phyloP scores from a whole-genome alignment of 1,284 basidiomycete genomes.

The Violaceomyces palustris region DNA sequence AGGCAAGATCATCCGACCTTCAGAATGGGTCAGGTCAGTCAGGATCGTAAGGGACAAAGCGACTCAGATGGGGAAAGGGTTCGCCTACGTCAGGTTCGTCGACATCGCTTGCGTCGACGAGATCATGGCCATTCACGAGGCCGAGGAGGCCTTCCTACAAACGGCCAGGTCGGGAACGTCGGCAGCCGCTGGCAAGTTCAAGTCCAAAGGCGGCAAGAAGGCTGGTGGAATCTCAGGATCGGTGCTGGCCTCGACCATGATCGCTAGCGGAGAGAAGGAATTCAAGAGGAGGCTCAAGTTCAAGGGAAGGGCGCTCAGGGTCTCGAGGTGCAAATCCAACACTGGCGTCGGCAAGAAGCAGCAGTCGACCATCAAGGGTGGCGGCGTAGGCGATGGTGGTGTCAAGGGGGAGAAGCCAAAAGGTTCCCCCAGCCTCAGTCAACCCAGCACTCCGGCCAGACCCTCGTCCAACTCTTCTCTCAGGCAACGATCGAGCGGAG shows the following conservation, averaged over 20 bases:
- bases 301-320: conserved; percentile 36
- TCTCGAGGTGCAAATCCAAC: conserved; percentile 44
- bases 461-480: too few relatives aligned
- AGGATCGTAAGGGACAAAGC: conserved; percentile 84
- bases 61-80: conserved; percentile 94
- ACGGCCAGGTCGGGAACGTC: conserved; percentile 9
- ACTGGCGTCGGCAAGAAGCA: conserved; percentile 4
- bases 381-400: too few relatives aligned
- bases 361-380: too few relatives aligned
- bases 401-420: too few relatives aligned
- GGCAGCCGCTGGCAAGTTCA: not conserved
- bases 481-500: conserved; percentile 38
- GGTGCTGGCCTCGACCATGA: conserved; percentile 20
- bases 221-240: conserved; percentile 1
- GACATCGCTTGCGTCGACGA: conserved; percentile 59
- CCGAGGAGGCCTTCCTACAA: conserved; percentile 44
- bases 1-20: conserved; percentile 22
- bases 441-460: too few relatives aligned
- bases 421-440: too few relatives aligned
- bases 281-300: conserved; percentile 48
- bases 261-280: conserved; percentile 30
- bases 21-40: conserved; percentile 73
- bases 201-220: conserved; percentile 7
- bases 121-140: conserved; percentile 42
- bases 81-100: conserved; percentile 84